Evolutionary conservation across 352 stramenopile species (phyloP), one percentile per base, ranked within the genome.

Genomic region (Blastocystis sp.): DNA sequence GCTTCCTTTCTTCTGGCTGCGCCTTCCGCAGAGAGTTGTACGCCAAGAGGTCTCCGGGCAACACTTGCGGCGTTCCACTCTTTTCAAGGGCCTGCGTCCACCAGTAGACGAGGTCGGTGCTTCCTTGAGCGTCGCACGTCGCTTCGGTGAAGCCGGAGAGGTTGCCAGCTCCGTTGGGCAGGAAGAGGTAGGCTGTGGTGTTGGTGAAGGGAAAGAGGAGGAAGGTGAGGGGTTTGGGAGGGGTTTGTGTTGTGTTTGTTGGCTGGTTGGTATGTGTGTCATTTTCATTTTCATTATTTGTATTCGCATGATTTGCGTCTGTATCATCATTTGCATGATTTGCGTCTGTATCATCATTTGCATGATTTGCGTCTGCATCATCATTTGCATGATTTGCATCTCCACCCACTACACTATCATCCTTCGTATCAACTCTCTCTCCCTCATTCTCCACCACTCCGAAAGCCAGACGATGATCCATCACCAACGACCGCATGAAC

Each of bases 401-500:
- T n/a, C n/a, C n/a, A n/a, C n/a, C n/a, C 3, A 75, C 32, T 11
- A 29, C 63, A 48, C 24, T 3, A n/a, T 1, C 16, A 4, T 75
- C 36, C 24, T 48, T 48, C n/a, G n/a, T n/a, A n/a, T n/a, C n/a
- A n/a, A n/a, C n/a, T n/a, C n/a, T n/a, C n/a, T n/a, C n/a, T n/a
- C n/a, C n/a, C n/a, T n/a, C n/a, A n/a, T n/a, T n/a, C n/a, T n/a
- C n/a, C 21, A 54, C 44, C 0, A 29, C 11, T 11, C 27, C 69
- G 18, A 21, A 21, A 46, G 46, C 69, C 1, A 75, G 36, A 21
- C 40, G 42, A 9, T 81, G 69, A 38, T 32, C 32, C 21, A 81
- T 27, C 6, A 81, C 27, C 9, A 81, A 44, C n/a, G 69, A 81
- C 9, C 69, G 69, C 69, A 64, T 63, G 34, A 81, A 29, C 29